phyloP scores from a whole-genome alignment of 192 early-diverging fungal species.

The Podila verticillata region DNA sequence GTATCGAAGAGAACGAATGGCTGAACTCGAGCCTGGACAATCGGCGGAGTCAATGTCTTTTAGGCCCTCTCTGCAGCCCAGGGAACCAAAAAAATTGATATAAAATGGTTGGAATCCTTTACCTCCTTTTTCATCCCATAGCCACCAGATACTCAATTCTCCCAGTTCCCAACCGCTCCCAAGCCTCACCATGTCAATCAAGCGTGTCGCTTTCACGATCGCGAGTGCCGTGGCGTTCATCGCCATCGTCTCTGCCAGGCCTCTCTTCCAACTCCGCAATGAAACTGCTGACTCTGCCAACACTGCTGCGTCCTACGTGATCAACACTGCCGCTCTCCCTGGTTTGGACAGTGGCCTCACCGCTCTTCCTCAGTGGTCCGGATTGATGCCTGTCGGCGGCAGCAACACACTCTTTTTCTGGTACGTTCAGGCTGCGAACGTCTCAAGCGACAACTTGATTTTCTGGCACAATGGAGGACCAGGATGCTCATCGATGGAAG shows the following conservation, averaged over 20 bases:
- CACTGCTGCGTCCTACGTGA: background rate
- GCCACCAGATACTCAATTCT: background rate
- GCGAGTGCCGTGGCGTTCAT: slow-evolving; percentile 2
- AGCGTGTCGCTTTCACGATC: slow-evolving; percentile 1
- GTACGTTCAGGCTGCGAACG: slow-evolving; percentile 14
- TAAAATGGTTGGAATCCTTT: background rate
- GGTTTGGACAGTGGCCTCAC: slow-evolving; percentile 1
- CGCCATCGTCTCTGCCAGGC: background rate
- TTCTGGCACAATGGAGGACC: slow-evolving; percentile 14
- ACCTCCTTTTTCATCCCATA: background rate
- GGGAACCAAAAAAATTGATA: no score
- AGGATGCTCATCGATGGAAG: background rate
- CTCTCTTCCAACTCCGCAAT: background rate
- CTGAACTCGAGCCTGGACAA: background rate
- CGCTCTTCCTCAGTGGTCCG: slow-evolving; percentile 5
- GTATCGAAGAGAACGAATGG: background rate
- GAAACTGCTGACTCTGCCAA: background rate
- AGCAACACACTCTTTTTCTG: slow-evolving; percentile 14
- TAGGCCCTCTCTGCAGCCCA: no score
- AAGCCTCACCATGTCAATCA: background rate
- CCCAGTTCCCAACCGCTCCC: background rate
- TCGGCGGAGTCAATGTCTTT: background rate
- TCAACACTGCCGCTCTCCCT: slow-evolving; percentile 4
- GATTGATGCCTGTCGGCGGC: slow-evolving; percentile 8
- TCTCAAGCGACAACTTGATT: slow-evolving; percentile 10